Evolutionary conservation across 2,329 filamentous ascomycete species (phyloP).

Genomic region (Hypocrella siamensis): DNA sequence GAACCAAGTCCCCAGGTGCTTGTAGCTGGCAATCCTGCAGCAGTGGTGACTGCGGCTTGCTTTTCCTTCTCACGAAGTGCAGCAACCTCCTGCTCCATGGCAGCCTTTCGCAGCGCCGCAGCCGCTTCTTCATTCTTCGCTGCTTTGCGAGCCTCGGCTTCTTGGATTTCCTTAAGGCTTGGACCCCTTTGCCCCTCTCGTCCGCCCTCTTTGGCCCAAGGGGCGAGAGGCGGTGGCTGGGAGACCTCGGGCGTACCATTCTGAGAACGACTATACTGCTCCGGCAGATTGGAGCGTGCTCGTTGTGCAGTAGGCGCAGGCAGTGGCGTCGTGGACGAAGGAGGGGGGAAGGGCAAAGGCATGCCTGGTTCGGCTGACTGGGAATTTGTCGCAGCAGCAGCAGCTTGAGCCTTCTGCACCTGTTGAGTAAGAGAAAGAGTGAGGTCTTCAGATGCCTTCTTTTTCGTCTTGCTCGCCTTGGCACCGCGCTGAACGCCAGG

Average conservation of each 20-base stretch:
- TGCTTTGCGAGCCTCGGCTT: constrained; percentile 83
- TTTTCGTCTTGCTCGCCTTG: constrained; percentile 11
- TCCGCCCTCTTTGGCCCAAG: constrained; percentile 83
- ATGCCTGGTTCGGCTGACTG: constrained; percentile 43
- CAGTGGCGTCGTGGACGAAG: constrained; percentile 64
- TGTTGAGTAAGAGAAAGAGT: constrained; percentile 64
- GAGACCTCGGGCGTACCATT: constrained; percentile 56
- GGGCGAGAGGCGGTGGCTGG: constrained; percentile 61
- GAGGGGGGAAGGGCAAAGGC: constrained; percentile 60
- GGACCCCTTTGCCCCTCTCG: constrained; percentile 61
- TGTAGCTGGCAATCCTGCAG: constrained; percentile 68
- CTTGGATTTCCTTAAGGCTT: constrained; percentile 91
- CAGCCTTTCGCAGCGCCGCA: constrained; percentile 58
- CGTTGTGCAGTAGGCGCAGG: constrained; percentile 82
- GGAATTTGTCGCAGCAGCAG: constrained; percentile 21
- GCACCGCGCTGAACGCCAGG: constrained; percentile 3
- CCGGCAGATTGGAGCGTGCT: constrained; percentile 68
- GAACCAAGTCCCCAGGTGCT: constrained; percentile 81
- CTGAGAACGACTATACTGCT: constrained; percentile 54
- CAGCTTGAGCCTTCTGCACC: constrained; percentile 57
- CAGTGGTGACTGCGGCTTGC: constrained; percentile 36
- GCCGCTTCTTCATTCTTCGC: constrained; percentile 76
- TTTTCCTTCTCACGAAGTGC: constrained; percentile 44
- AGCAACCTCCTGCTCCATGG: constrained; percentile 63
- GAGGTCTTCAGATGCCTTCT: constrained; percentile 16